Evolutionary conservation across 2,329 filamentous ascomycete genomes (phyloP).

Genomic region (Epicoccum sorghinum): DNA sequence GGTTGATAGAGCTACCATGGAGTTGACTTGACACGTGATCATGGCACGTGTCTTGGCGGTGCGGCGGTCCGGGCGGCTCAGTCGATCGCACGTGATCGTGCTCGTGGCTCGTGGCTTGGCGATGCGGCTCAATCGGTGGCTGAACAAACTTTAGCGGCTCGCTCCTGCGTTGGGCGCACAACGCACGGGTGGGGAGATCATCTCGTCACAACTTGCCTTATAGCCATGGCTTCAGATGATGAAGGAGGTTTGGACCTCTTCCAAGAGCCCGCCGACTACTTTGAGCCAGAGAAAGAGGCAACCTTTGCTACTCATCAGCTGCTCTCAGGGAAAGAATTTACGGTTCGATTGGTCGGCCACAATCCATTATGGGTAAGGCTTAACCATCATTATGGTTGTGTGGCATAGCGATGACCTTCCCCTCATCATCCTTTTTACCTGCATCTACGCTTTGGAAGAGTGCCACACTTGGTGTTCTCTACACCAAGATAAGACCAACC

Average conservation of each 20-base stretch:
- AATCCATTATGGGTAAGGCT: conserved; percentile 78
- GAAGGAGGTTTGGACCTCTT: conserved; percentile 65
- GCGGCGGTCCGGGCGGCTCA: too few species aligned
- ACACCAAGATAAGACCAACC: not conserved
- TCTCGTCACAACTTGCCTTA: conserved; percentile 18
- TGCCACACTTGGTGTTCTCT: not conserved
- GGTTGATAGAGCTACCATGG: too few species aligned
- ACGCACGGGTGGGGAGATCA: conserved; percentile 22
- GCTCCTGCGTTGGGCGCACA: conserved; percentile 17
- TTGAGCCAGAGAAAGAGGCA: conserved; percentile 75
- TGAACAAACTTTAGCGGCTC: conserved; percentile 8
- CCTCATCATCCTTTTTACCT: not conserved
- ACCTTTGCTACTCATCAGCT: conserved; percentile 76
- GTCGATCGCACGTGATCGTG: conserved; percentile 9
- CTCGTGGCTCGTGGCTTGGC: conserved; percentile 6
- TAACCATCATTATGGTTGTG: conserved; percentile 4
- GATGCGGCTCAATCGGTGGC: conserved; percentile 12
- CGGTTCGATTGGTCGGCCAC: conserved; percentile 80
- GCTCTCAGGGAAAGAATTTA: conserved; percentile 67
- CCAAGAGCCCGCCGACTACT: conserved; percentile 80
- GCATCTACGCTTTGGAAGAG: not conserved
- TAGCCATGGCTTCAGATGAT: conserved; percentile 36
- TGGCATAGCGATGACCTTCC: conserved; percentile 5
- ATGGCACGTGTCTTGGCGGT: too few species aligned
- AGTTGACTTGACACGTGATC: too few species aligned